Evolutionary conservation across 257 asterid species (phyloP), one percentile per base, ranked within the genome.

Genomic region (Ballota nigra): DNA sequence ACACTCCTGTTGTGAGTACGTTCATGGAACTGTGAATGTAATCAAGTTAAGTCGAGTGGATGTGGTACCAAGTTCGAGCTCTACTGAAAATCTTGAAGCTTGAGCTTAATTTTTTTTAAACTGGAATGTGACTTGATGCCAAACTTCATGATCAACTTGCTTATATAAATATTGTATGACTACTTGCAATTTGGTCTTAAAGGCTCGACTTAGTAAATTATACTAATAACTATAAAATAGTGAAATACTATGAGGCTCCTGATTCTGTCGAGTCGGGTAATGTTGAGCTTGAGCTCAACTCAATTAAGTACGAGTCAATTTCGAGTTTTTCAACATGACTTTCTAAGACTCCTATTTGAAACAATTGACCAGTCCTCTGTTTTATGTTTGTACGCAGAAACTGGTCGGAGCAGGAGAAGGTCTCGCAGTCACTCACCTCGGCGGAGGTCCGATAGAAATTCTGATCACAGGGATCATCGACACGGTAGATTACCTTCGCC

Each of bases 341-440:
- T n/a, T 29, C 6, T 5, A 55, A n/a, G n/a, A 55, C 43, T 8
- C 40, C 13, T 13, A 18, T 55, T 55, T 55, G 19, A 53, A 53
- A 53, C 16, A 19, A 55, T 45, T 29, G 1, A 19, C 31, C n/a
- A 52, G 8, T 68, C 24, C 45, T 8, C 0, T 66, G 15, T 22
- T 31, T 13, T 69, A 15, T 6, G 16, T 47, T 51, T 31, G 2
- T 20, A 57, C 64, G 56, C 80, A 85, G 87, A 83, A 58, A 53
- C 62, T 69, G 83, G 79, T 15, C 20, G 76, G 60, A 66, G 59
- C 73, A 75, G 81, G 47, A 70, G 85, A 73, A 64, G 86, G 34
- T 75, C 86, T 60, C 84, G 81, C 26, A 78, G 85, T 60, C 68
- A 70, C 77, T 82, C 86, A 40, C 89, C 89, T 24, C 81, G 77